phyloP scores from a whole-genome alignment of 2,329 filamentous ascomycete genomes.

The Magnaporthiopsis incrustans region DNA sequence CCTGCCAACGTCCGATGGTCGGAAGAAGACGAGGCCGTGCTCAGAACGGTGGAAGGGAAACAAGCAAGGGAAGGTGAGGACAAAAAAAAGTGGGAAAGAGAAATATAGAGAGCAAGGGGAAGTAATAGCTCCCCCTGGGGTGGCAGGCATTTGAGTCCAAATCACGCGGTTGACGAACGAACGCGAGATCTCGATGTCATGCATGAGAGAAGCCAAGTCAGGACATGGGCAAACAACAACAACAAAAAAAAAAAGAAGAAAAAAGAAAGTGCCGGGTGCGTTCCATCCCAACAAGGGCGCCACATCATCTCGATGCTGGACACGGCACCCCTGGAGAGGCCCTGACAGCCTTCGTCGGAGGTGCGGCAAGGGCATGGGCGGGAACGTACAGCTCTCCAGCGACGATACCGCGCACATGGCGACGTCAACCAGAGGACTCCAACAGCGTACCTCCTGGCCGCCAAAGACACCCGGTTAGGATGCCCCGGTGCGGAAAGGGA shows the following conservation, averaged over 20 bases:
- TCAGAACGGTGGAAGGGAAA: not conserved
- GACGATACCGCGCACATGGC: too few species aligned
- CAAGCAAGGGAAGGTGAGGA: not conserved
- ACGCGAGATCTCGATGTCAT: not conserved
- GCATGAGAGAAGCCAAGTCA: not conserved
- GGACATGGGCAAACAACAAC: not conserved
- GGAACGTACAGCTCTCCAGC: not conserved
- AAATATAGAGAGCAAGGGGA: too few species aligned
- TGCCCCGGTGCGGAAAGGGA: too few species aligned
- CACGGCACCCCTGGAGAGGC: too few species aligned
- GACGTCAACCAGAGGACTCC: too few species aligned
- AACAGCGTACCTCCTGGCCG: too few species aligned
- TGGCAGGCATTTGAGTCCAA: not conserved
- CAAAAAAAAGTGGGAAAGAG: not conserved
- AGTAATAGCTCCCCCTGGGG: not conserved
- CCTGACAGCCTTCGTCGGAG: not conserved
- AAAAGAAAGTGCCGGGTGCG: not conserved
- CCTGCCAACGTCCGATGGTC: not conserved
- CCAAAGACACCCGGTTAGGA: too few species aligned
- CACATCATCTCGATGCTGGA: not conserved
- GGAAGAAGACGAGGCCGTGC: not conserved
- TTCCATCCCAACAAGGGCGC: not conserved
- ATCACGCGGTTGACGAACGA: not conserved
- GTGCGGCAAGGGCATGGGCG: not conserved
- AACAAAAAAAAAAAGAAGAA: not conserved